Percentiles rank a stretch among this genome's conserved stretches.
phyloP scores from a whole-genome alignment of 1,284 basidiomycete genomes.

The Ceratobasidium papillatum region DNA sequence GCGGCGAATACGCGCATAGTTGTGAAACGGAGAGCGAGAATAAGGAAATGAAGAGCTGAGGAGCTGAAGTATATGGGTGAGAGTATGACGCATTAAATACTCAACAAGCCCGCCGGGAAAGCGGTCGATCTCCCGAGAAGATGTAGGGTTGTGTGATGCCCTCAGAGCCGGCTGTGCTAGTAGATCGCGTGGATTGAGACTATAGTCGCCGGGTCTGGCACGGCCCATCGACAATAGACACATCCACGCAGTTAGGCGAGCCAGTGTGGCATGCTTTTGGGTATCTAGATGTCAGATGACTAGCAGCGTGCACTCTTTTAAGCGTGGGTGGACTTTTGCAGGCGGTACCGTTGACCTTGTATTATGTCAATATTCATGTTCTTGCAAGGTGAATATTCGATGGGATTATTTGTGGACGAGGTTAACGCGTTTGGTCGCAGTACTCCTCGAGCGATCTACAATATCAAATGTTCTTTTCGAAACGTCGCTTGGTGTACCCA shows the following conservation, averaged over 20 bases:
- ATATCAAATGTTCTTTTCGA: conserved; percentile 52
- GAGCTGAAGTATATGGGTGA: background rate
- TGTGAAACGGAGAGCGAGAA: background rate
- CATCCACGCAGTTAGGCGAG: background rate
- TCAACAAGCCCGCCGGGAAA: background rate
- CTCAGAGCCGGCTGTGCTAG: background rate
- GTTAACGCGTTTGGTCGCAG: conserved; percentile 42
- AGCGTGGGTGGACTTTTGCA: no score
- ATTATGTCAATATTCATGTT: conserved; percentile 69
- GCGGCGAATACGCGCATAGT: background rate
- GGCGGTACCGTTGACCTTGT: conserved; percentile 63
- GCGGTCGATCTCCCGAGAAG: background rate
- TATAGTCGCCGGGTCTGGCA: background rate
- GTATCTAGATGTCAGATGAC: background rate
- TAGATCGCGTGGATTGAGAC: background rate
- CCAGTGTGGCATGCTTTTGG: background rate
- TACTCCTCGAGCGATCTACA: conserved; percentile 57
- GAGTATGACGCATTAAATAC: background rate
- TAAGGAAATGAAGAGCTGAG: background rate
- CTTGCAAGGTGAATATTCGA: conserved; percentile 52
- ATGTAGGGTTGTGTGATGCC: background rate
- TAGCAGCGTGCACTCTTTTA: background rate
- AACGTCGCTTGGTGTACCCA: conserved; percentile 84
- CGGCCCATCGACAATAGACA: background rate
- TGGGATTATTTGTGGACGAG: conserved; percentile 55